phyloP scores from a whole-genome alignment of 805 yeast species.

The Pichia nakasei region DNA sequence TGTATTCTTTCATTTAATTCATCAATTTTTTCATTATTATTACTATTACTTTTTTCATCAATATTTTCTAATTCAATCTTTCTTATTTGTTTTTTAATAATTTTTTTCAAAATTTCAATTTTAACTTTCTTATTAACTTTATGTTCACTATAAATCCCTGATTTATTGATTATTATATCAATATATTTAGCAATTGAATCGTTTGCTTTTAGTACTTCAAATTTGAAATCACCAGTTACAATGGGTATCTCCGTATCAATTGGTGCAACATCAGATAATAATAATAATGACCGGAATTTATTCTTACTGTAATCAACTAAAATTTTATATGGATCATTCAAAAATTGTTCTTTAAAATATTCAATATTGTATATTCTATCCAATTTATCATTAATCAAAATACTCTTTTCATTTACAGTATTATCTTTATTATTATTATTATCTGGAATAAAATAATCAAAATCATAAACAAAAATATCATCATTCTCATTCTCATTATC shows the following conservation, averaged over 20 bases:
- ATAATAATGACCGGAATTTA: constrained; percentile 52
- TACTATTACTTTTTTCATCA: not conserved
- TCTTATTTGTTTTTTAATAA: constrained; percentile 15
- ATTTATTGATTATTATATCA: constrained; percentile 33
- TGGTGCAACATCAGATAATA: constrained; percentile 43
- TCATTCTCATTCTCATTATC: not conserved
- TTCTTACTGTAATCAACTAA: constrained; percentile 59
- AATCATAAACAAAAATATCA: not conserved
- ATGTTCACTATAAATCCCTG: constrained; percentile 54
- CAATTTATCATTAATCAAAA: constrained; percentile 31
- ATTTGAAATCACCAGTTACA: constrained; percentile 23
- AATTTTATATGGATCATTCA: constrained; percentile 55
- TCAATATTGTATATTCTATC: constrained; percentile 46
- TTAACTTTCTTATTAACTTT: constrained; percentile 31
- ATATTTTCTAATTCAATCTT: not conserved
- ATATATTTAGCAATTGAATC: constrained; percentile 38
- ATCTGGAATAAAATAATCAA: constrained; percentile 5
- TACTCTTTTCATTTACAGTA: not conserved
- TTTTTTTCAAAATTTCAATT: constrained; percentile 31
- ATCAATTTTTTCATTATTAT: not conserved
- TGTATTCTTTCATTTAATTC: constrained; percentile 1
- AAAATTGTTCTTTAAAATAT: constrained; percentile 33
- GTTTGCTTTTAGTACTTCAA: constrained; percentile 33
- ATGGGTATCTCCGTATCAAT: constrained; percentile 26
- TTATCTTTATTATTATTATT: not conserved